Percentiles rank a stretch among this genome's conserved stretches.
phyloP scores from a whole-genome alignment of 208 protist genomes.

The Acanthamoeba divionensis region DNA sequence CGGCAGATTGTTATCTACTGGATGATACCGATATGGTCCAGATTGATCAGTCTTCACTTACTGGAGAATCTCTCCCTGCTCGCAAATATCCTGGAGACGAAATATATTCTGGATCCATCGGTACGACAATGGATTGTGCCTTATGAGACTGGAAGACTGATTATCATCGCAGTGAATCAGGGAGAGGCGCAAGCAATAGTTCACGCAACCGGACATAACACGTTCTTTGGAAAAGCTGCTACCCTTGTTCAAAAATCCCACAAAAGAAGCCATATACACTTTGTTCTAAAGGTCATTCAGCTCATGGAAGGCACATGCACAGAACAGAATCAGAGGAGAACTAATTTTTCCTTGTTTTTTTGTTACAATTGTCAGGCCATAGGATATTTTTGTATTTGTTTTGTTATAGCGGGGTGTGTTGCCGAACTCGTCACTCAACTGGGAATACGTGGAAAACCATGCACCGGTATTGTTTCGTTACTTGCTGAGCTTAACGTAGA shows the following conservation, averaged over 20 bases:
- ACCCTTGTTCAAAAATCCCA: neutral
- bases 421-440: constrained; percentile 72
- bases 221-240: constrained; percentile 92
- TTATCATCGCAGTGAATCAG: constrained; percentile 74
- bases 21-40: constrained; percentile 65
- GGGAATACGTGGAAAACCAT: constrained; percentile 45
- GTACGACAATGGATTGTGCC: constrained; percentile 54
- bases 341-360: neutral
- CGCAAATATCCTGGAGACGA: constrained; percentile 83
- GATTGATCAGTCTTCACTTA: constrained; percentile 90
- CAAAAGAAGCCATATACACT: constrained; percentile 63
- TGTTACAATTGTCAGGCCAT: too few relatives aligned
- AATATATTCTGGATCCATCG: constrained; percentile 90
- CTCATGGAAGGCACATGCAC: neutral
- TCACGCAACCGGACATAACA: constrained; percentile 84
- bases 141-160: too few relatives aligned
- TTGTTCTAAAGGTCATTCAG: neutral
- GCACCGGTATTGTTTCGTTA: constrained; percentile 50
- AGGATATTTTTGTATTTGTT: constrained; percentile 71
- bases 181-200: constrained; percentile 76
- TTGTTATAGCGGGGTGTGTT: constrained; percentile 64
- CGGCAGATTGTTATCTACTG: constrained; percentile 92
- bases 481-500: neutral
- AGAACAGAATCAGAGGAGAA: too few relatives aligned
- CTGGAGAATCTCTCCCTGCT: constrained; percentile 87